Evolutionary conservation across 331 rosid genomes (phyloP), one percentile per base, ranked within the genome.

Genomic region (Quercus phellos): DNA sequence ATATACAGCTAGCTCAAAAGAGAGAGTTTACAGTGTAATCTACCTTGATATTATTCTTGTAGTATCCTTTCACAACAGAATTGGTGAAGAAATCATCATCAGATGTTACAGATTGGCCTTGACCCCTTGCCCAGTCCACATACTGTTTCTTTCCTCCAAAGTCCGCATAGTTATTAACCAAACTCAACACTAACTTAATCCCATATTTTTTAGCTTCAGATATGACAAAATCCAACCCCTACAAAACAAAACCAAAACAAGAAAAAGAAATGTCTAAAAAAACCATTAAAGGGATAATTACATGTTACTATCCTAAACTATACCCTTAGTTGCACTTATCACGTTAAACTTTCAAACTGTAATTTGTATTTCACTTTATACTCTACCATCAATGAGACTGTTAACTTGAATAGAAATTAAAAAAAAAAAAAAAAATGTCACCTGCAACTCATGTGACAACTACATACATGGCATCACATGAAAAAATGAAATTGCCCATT

Each of bases 91-190:
- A 94, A 81, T 90, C 98, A 42, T 94, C 96, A 5, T 90, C 90
- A 3, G 98, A 87, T 5, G 87, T 27, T 6, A 91, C 27, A 27
- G 90, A 72, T 75, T 91, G 97, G 0, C 96, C 97, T 67, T 86
- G 87, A 76, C 58, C 89, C 77, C 87, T 87, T 17, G 94, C 98
- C 98, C 96, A 94, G 0, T 91, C 98, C 61, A 91, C 96, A 1
- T 95, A 95, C 76, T 93, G 98, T 71, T 91, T 93, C 83, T 82
- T 95, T 64, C 99, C 99, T 70, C 99, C 99, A 0, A 82, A 78
- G 74, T 80, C 70, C 26, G 83, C 94, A 55, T 90, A 93, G 76
- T 90, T 93, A 64, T 95, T 90, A 84, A 90, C 98, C 83, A 95
- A 84, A 89, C 99, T 91, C 86, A 95, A 67, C 12, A 95, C 68